Percentiles rank a stretch among this genome's conserved stretches.
phyloP scores from a whole-genome alignment of 352 stramenopile genomes.

The Blastocystis sp. region DNA sequence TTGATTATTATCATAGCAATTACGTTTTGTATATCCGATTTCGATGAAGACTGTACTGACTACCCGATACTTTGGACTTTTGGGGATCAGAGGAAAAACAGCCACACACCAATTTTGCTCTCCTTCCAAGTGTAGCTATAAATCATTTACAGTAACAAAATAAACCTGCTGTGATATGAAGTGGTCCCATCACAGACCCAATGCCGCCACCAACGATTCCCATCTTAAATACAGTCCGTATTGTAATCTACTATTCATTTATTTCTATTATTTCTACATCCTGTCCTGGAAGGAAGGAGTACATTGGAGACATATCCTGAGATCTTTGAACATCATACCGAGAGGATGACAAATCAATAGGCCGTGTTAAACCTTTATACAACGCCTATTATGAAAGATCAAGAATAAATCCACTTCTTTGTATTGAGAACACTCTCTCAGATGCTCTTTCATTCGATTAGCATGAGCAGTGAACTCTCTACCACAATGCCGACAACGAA shows the following conservation, averaged over 20 bases:
- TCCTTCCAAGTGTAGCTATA: background rate
- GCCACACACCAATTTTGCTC: constrained; percentile 3
- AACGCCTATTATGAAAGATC: constrained; percentile 37
- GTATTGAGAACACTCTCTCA: constrained; percentile 18
- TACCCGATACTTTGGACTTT: constrained; percentile 18
- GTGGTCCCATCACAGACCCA: constrained; percentile 29
- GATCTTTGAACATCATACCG: constrained; percentile 13
- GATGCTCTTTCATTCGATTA: constrained; percentile 62
- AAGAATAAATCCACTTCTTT: constrained; percentile 2
- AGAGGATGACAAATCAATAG: constrained; percentile 24
- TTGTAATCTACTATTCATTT: background rate
- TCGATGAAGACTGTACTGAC: constrained; percentile 33
- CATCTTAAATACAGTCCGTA: background rate
- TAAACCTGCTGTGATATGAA: constrained; percentile 14
- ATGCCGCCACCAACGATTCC: constrained; percentile 36
- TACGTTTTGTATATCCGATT: constrained; percentile 55
- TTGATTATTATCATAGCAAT: background rate
- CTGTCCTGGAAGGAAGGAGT: background rate
- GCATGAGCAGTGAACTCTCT: constrained; percentile 52
- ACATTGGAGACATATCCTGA: background rate
- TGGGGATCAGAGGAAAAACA: constrained; percentile 48
- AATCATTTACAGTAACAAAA: background rate
- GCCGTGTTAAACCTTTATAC: constrained; percentile 18
- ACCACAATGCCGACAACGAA: constrained; percentile 54
- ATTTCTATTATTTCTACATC: background rate